A percentile compares a stretch with the other conserved stretches of the same genome.
These are phyloP conservation scores for Fusarium annulatum DNA, from an alignment of 2,329 filamentous ascomycete species.

Conservation along the genomic window DNA sequence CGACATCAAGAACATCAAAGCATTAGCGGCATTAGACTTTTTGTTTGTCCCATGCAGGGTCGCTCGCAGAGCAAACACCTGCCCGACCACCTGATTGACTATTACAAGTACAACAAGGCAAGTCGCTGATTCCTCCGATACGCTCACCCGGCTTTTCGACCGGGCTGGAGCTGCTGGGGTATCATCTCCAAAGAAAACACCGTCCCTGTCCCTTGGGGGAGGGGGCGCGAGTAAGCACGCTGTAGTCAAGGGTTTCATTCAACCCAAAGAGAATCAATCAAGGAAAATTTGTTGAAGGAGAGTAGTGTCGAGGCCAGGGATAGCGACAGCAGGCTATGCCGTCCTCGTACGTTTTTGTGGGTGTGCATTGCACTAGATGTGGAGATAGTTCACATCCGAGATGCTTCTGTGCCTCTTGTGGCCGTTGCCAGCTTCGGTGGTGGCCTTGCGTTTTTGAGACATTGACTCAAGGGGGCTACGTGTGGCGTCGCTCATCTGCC, in stretches of 20 bases:
- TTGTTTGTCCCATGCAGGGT: slow-evolving; percentile 5
- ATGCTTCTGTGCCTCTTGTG: slow-evolving; percentile 71
- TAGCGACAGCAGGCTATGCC: slow-evolving; percentile 54
- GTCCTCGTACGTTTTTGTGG: slow-evolving; percentile 58
- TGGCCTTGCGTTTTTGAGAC: slow-evolving; percentile 67
- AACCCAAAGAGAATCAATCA: slow-evolving; percentile 28
- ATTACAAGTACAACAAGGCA: neutral
- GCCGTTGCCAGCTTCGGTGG: slow-evolving; percentile 53
- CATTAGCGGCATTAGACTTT: slow-evolving; percentile 42
- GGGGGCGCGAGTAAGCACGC: slow-evolving; percentile 22
- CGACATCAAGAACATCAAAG: slow-evolving; percentile 38
- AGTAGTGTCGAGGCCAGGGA: slow-evolving; percentile 56
- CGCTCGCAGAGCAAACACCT: slow-evolving; percentile 36
- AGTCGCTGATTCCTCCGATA: slow-evolving; percentile 37
- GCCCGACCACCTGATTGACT: neutral
- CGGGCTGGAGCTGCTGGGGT: slow-evolving; percentile 36
- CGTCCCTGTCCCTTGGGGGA: slow-evolving; percentile 30
- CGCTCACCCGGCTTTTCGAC: slow-evolving; percentile 36
- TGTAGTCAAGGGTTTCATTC: slow-evolving; percentile 34
- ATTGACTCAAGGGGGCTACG: slow-evolving; percentile 62
- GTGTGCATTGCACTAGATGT: slow-evolving; percentile 51
- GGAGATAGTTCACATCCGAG: slow-evolving; percentile 64
- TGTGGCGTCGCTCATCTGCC: slow-evolving; percentile 55
- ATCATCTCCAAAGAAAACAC: slow-evolving; percentile 38
- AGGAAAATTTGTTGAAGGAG: slow-evolving; percentile 34